Percentiles rank a stretch among this genome's conserved stretches.
phyloP scores from a whole-genome alignment of 352 stramenopile genomes.

The Globisporangium nunn region DNA sequence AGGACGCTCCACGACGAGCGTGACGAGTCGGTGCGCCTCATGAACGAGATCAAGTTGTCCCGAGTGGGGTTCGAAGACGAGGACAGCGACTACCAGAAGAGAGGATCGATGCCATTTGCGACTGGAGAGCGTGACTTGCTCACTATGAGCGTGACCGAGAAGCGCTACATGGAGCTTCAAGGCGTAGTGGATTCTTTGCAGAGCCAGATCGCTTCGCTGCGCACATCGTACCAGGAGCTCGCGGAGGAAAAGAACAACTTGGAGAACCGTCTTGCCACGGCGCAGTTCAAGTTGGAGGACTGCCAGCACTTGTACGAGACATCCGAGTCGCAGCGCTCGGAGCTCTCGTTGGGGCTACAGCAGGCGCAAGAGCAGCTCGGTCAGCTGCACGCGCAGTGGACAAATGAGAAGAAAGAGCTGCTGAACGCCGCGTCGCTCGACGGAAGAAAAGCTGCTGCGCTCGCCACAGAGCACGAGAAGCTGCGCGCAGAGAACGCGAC shows the following conservation, averaged over 20 bases:
- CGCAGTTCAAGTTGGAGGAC: constrained; percentile 36
- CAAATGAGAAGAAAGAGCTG: constrained; percentile 51
- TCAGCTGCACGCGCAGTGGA: constrained; percentile 47
- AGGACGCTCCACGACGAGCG: constrained; percentile 45
- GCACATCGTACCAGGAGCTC: constrained; percentile 1
- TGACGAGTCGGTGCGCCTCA: constrained; percentile 28
- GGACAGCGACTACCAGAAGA: not conserved
- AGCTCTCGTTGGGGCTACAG: constrained; percentile 36
- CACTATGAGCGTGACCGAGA: not conserved
- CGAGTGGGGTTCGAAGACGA: constrained; percentile 10
- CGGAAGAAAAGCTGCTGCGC: constrained; percentile 20
- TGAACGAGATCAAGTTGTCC: constrained; percentile 41
- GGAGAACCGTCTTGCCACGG: constrained; percentile 15
- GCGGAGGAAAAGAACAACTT: constrained; percentile 3
- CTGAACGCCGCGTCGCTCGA: constrained; percentile 23
- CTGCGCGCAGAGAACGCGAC: constrained; percentile 33
- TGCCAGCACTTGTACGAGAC: constrained; percentile 35
- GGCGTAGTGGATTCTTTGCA: constrained; percentile 4
- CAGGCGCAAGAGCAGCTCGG: constrained; percentile 46
- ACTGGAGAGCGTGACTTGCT: not conserved
- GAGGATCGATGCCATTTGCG: constrained; percentile 3
- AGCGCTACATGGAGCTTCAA: constrained; percentile 15
- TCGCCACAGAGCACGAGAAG: constrained; percentile 30
- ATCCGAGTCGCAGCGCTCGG: constrained; percentile 30
- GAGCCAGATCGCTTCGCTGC: constrained; percentile 5